These are phyloP conservation scores for Leccinum subspadiceum DNA, from an alignment of 1,284 basidiomycete species.

Conservation along the genomic window DNA sequence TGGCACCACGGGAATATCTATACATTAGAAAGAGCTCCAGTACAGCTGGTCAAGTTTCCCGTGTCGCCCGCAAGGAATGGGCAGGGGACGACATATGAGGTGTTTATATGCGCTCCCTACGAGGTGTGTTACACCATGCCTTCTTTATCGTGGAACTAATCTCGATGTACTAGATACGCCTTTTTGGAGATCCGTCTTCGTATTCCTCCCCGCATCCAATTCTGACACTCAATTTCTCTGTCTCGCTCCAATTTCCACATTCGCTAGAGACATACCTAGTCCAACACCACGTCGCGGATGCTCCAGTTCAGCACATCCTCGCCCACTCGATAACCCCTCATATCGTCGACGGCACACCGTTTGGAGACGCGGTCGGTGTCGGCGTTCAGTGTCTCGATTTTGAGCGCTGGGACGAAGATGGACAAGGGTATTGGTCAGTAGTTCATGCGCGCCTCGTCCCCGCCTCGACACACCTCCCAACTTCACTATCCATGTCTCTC, in stretches of 20 bases:
- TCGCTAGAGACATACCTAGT: too few relatives aligned
- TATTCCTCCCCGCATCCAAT: slow-evolving; percentile 44
- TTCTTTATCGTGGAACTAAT: neutral
- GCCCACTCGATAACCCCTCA: slow-evolving; percentile 58
- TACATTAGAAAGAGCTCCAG: slow-evolving; percentile 47
- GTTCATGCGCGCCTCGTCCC: slow-evolving; percentile 12
- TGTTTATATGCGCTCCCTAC: slow-evolving; percentile 35
- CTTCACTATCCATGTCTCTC: slow-evolving; percentile 37
- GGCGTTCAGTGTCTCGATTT: slow-evolving; percentile 49
- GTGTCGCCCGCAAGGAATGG: slow-evolving; percentile 38
- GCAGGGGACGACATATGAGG: slow-evolving; percentile 64
- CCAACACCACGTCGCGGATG: neutral
- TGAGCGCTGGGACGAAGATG: neutral
- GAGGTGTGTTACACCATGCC: slow-evolving; percentile 19
- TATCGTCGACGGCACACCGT: slow-evolving; percentile 66
- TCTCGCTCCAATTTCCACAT: slow-evolving; percentile 37
- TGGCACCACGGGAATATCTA: slow-evolving; percentile 82
- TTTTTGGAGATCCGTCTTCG: slow-evolving; percentile 70
- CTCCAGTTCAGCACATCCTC: slow-evolving; percentile 39
- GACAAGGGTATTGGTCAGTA: slow-evolving; percentile 20
- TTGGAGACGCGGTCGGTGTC: slow-evolving; percentile 65
- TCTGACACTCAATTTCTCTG: slow-evolving; percentile 47
- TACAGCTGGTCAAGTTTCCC: slow-evolving; percentile 51
- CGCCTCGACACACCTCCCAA: slow-evolving; percentile 5
- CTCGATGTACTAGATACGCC: slow-evolving; percentile 52